phyloP scores from a whole-genome alignment of 2,329 filamentous ascomycete genomes.

The Colletotrichum eleusines region DNA sequence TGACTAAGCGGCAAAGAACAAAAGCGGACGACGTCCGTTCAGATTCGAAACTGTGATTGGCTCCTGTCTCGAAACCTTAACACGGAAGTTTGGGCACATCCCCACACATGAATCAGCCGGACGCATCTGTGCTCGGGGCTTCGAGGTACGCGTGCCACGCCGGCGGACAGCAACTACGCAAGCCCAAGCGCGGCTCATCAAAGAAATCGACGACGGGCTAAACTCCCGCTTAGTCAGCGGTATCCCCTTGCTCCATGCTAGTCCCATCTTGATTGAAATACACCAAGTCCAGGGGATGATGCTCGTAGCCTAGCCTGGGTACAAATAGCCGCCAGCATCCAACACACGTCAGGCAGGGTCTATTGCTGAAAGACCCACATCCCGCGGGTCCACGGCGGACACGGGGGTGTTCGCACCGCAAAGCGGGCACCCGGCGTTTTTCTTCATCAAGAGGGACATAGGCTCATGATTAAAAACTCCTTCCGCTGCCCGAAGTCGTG shows the following conservation, averaged over 20 bases:
- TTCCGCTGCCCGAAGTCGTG: conserved; percentile 59
- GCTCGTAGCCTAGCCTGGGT: conserved; percentile 6
- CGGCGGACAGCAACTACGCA: not conserved
- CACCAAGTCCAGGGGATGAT: not conserved
- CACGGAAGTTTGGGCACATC: conserved; percentile 17
- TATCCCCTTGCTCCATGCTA: too few species aligned
- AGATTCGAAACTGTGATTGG: not conserved
- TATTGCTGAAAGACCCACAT: conserved; percentile 14
- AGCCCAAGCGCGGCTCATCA: not conserved
- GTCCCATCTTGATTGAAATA: too few species aligned
- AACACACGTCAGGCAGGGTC: conserved; percentile 23
- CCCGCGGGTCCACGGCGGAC: not conserved
- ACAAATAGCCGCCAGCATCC: too few species aligned
- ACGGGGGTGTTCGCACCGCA: conserved; percentile 16
- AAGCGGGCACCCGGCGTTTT: not conserved
- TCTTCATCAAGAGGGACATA: not conserved
- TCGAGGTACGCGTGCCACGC: conserved; percentile 27
- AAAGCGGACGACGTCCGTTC: not conserved
- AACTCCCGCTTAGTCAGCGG: conserved; percentile 39
- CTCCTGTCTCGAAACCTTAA: not conserved
- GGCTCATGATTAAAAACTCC: conserved; percentile 49
- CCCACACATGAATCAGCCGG: conserved; percentile 6
- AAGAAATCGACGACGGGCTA: not conserved
- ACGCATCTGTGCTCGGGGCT: conserved; percentile 12
- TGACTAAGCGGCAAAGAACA: conserved; percentile 20